Conservation (phyloP, 768 basidiomycete genomes). For the Psilocybe sp. region DNA sequence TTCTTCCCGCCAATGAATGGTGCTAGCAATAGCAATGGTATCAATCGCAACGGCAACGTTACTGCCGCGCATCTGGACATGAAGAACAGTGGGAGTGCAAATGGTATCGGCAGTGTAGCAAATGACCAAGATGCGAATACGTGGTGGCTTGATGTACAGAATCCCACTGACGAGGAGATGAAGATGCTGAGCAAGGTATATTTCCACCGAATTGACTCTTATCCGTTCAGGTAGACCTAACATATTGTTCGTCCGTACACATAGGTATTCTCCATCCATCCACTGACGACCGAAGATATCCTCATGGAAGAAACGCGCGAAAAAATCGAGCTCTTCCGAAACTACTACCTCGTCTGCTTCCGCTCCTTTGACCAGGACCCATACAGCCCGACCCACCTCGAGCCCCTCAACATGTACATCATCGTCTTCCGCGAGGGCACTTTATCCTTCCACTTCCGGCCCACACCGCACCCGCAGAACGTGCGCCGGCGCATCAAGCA, state of each 20-base stretch:
- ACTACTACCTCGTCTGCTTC: constrained; percentile 99
- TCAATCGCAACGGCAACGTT: not conserved
- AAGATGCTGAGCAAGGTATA: constrained; percentile 88
- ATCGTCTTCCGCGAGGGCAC: constrained; percentile 98
- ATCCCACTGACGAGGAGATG: constrained; percentile 98
- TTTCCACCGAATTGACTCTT: no score
- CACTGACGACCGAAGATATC: constrained; percentile 98
- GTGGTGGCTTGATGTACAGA: constrained; percentile 96
- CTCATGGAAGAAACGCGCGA: constrained; percentile 99
- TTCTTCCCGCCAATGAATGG: not conserved
- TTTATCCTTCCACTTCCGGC: constrained; percentile 93
- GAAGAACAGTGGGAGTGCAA: constrained; percentile 11
- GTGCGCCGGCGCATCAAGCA: constrained; percentile 98
- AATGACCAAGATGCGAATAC: constrained; percentile 44
- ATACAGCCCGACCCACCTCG: constrained; percentile 94
- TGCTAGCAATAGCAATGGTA: not conserved
- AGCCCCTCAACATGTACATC: constrained; percentile 99
- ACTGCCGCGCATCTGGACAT: constrained; percentile 1
- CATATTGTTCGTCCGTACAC: no score
- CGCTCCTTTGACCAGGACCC: constrained; percentile 98
- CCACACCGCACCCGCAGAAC: constrained; percentile 96
- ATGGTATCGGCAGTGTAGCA: constrained; percentile 41
- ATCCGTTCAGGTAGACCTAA: no score
- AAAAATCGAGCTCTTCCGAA: constrained; percentile 98
- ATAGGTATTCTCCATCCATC: constrained; percentile 95